phyloP scores from a whole-genome alignment of 2,329 filamentous ascomycete genomes.

The Colletotrichum gloeosporioides region DNA sequence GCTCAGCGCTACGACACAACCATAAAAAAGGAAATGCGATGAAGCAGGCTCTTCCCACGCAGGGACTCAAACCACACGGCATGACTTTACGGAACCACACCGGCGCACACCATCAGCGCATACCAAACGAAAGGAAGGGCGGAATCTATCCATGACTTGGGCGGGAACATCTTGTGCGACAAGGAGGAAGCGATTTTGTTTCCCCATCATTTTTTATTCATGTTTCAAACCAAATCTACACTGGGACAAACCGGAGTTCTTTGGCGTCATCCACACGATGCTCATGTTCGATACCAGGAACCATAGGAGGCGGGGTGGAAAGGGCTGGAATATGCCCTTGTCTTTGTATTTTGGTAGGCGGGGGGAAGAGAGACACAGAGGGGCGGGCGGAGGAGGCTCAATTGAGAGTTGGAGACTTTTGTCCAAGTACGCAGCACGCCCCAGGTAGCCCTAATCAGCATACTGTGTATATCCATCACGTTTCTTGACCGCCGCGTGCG shows the following conservation, averaged over 20 bases:
- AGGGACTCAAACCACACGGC: not conserved
- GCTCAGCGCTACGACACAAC: constrained; percentile 7
- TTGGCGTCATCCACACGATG: constrained; percentile 22
- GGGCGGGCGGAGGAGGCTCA: not conserved
- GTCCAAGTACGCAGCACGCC: constrained; percentile 7
- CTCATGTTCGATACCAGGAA: constrained; percentile 25
- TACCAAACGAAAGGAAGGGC: not conserved
- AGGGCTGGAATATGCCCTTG: not conserved
- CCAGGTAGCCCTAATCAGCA: constrained; percentile 19
- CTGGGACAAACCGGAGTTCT: constrained; percentile 17
- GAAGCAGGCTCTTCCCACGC: constrained; percentile 23
- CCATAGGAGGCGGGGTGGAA: not conserved
- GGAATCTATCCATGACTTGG: constrained; percentile 1
- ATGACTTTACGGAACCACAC: constrained; percentile 20
- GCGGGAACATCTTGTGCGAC: constrained; percentile 16
- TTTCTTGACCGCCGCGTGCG: not conserved
- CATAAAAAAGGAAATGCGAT: constrained; percentile 9
- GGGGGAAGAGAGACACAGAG: not conserved
- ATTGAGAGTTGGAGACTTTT: not conserved
- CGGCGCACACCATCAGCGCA: constrained; percentile 7
- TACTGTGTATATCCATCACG: constrained; percentile 7
- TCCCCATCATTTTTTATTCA: not conserved
- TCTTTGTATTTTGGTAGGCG: not conserved
- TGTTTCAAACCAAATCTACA: constrained; percentile 2
- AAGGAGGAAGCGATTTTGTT: constrained; percentile 13